Evolutionary conservation across 352 stramenopile species (phyloP).

Genomic region (Phytophthora fragariae): DNA sequence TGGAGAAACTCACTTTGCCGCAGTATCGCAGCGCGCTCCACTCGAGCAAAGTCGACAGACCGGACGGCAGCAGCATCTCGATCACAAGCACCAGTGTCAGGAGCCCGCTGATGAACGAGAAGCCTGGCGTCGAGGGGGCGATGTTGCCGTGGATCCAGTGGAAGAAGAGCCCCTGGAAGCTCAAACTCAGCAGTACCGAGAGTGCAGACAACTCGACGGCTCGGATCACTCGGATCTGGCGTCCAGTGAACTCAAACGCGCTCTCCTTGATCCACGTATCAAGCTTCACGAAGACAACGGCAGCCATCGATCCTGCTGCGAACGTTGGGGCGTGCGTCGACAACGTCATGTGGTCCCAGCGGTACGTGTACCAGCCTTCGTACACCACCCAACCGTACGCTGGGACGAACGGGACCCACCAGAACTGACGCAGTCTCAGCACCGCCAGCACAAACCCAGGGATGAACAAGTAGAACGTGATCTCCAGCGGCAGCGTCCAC

Average conservation of each 20-base stretch:
- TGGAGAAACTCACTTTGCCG: constrained; percentile 55
- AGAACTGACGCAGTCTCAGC: constrained; percentile 20
- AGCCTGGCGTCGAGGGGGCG: constrained; percentile 13
- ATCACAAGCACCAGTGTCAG: constrained; percentile 42
- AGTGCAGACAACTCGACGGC: constrained; percentile 22
- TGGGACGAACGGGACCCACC: constrained; percentile 38
- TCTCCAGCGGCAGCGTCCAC: constrained; percentile 41
- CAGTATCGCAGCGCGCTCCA: constrained; percentile 36
- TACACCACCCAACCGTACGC: constrained; percentile 33
- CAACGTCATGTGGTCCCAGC: constrained; percentile 33
- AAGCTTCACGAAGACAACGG: constrained; percentile 38
- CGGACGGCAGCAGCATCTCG: constrained; percentile 42
- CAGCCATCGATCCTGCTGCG: constrained; percentile 28
- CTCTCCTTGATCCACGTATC: constrained; percentile 21
- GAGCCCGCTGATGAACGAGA: constrained; percentile 37
- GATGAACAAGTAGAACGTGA: constrained; percentile 53
- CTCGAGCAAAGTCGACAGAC: constrained; percentile 22
- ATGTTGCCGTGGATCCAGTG: constrained; percentile 28
- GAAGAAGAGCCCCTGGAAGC: constrained; percentile 39
- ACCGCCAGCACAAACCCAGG: constrained; percentile 36
- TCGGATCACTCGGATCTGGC: constrained; percentile 16
- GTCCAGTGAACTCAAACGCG: constrained; percentile 7
- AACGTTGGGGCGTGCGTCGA: constrained; percentile 39
- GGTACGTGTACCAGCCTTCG: constrained; percentile 28
- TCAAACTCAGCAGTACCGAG: constrained; percentile 34